Conservation (phyloP, 2,329 filamentous ascomycete genomes). For the Neopestalotiopsis rosae region DNA sequence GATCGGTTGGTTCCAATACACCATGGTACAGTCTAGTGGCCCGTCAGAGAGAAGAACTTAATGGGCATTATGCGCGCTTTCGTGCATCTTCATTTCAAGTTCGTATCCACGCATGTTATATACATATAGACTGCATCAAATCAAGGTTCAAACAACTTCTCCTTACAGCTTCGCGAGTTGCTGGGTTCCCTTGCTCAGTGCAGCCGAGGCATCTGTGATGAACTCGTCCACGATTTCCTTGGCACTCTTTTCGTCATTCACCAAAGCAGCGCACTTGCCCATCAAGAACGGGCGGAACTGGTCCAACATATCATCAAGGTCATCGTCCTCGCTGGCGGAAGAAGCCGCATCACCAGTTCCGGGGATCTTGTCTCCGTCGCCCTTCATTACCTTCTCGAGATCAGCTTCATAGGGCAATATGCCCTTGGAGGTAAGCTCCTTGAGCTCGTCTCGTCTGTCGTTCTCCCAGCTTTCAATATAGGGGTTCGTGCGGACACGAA, state of each 20-base stretch:
- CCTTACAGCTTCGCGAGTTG: slow-evolving; percentile 74
- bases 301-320: slow-evolving; percentile 87
- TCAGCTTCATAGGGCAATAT: slow-evolving; percentile 93
- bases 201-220: slow-evolving; percentile 77
- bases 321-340: slow-evolving; percentile 68
- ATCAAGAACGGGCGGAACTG: slow-evolving; percentile 64
- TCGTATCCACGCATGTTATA: neutral
- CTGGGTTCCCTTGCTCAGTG: slow-evolving; percentile 71
- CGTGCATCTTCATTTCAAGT: neutral
- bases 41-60: too few relatives aligned
- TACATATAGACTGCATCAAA: neutral
- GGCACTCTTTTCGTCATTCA: slow-evolving; percentile 89
- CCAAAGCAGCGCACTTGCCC: slow-evolving; percentile 94
- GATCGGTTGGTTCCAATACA: too few relatives aligned
- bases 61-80: neutral
- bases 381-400: slow-evolving; percentile 76
- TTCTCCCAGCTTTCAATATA: slow-evolving; percentile 98
- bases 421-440: slow-evolving; percentile 87
- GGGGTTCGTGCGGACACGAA: slow-evolving; percentile 90
- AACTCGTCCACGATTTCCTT: slow-evolving; percentile 96
- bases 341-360: slow-evolving; percentile 55
- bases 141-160: neutral
- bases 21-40: too few relatives aligned
- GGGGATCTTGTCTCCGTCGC: slow-evolving; percentile 49
- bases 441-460: slow-evolving; percentile 89